Evolutionary conservation across 108 stramenopile genomes (phyloP).

Genomic region (Pelagomonas calceolata): DNA sequence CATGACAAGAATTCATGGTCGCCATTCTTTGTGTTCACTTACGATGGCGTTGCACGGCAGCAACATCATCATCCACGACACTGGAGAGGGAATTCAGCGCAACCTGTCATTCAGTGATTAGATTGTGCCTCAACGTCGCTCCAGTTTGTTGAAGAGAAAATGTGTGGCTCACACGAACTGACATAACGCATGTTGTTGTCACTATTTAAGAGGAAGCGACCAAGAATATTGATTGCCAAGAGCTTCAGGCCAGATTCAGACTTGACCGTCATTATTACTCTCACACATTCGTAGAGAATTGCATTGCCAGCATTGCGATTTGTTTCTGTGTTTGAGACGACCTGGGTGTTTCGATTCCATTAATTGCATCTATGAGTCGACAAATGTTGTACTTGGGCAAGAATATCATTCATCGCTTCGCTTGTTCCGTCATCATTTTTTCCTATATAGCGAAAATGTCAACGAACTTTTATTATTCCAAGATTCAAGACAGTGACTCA

Average conservation of each 20-base stretch:
- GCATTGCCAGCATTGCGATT: conserved; percentile 97
- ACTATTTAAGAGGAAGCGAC: conserved; percentile 89
- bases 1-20: too few species aligned
- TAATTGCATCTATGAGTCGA: too few species aligned
- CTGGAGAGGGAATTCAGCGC: conserved; percentile 78
- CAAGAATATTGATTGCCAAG: conserved; percentile 96
- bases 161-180: too few species aligned
- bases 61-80: conserved; percentile 35
- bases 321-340: conserved; percentile 96
- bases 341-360: conserved; percentile 39
- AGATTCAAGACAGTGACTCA: conserved; percentile 25
- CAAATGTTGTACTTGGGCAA: conserved; percentile 41
- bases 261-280: conserved; percentile 90
- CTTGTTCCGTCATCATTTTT: conserved; percentile 5
- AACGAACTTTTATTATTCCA: conserved; percentile 61
- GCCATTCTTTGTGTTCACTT: neutral
- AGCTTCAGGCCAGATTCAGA: conserved; percentile 85
- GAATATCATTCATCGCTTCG: conserved; percentile 73
- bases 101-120: too few species aligned
- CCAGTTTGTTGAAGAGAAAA: too few species aligned
- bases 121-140: too few species aligned
- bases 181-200: conserved; percentile 99
- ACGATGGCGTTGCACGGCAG: conserved; percentile 79
- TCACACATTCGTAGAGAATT: conserved; percentile 97
- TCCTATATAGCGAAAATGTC: neutral